Percentiles rank a stretch among this genome's conserved stretches.
These are phyloP conservation scores for Thamnidium elegans DNA, from an alignment of 192 early-diverging fungal species.

Conservation along the genomic window DNA sequence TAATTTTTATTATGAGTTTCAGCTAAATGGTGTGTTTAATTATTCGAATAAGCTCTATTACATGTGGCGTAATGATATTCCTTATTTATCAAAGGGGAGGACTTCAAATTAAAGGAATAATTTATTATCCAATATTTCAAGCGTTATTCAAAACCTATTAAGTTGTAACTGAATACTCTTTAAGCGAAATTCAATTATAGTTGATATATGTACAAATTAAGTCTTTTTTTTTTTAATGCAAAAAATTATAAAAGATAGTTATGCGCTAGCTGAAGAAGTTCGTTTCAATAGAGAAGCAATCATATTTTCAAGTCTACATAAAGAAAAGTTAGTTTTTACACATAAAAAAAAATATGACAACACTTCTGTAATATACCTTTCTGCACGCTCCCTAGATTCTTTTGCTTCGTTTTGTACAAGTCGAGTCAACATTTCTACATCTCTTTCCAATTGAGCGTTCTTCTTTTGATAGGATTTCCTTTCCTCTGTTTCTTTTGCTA, in stretches of 20 bases:
- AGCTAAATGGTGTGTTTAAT: no score
- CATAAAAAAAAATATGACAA: background rate
- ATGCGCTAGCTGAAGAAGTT: background rate
- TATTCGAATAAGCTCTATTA: no score
- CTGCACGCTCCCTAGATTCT: background rate
- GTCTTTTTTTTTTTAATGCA: background rate
- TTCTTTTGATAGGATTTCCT: background rate
- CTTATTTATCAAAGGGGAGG: no score
- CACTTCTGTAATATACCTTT: background rate
- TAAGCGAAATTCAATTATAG: no score
- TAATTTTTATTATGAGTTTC: no score
- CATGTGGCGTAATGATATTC: no score
- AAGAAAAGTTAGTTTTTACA: background rate
- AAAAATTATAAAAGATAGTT: background rate
- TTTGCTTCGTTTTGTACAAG: background rate
- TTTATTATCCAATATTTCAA: no score
- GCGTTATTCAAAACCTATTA: no score
- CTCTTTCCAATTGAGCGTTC: background rate
- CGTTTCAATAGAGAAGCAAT: background rate
- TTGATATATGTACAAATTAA: background rate
- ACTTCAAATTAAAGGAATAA: no score
- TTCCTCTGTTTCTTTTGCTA: background rate
- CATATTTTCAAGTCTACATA: slow-evolving; percentile 5
- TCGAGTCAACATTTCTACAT: background rate
- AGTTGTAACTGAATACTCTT: no score